Base-by-base conservation (phyloP, 163 green algal genomes). In the Scenedesmus sp. region DNA sequence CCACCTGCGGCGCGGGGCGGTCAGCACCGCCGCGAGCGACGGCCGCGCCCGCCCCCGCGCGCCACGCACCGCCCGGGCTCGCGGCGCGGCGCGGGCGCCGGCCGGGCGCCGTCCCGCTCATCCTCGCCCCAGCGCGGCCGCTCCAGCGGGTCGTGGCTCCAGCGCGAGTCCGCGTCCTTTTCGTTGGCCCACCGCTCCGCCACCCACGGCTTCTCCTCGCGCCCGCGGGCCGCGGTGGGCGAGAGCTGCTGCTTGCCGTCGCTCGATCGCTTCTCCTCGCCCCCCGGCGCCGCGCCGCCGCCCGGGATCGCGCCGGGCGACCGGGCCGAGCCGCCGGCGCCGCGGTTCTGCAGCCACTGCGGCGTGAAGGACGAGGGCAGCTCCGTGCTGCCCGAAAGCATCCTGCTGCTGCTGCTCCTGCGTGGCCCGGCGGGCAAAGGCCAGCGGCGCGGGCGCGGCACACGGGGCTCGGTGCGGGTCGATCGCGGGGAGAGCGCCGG, bases 121-220 rank as follows among this genome's bases (percentile, higher is more conserved):
- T 81, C 73, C 29, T 81, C 73, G 15, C 42, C 73, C 73, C 73
- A 81, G 48, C 54, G 29, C 22, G 20, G 48, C 14, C 22, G 33
- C 18, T 24, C 48, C 73, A 73, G 42, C 60, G 47, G 48, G 39
- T 81, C 73, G n/a, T 72, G 73, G 15, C 20, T 34, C 73, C 73
- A 81, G 53, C 74, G 73, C 60, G 36, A 66, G 51, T 81, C 73
- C 11, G n/a, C 9, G 1, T 65, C 73, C 24, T 81, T 72, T 4
- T 81, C 62, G 7, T 15, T 34, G 39, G 39, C 48, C 73, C 73
- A 81, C 2, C 73, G 45, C 24, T 81, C 73, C 28, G 73, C n/a
- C 17, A 81, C 73, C 73, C 73, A 81, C 9, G 62, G 73, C 73
- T 81, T 81, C 22, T 81, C 73, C 18, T 80, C 60, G 34, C 56